These are phyloP conservation scores for Shiraia sp. DNA, from an alignment of 2,329 filamentous ascomycete genomes.

Conservation along the genomic window DNA sequence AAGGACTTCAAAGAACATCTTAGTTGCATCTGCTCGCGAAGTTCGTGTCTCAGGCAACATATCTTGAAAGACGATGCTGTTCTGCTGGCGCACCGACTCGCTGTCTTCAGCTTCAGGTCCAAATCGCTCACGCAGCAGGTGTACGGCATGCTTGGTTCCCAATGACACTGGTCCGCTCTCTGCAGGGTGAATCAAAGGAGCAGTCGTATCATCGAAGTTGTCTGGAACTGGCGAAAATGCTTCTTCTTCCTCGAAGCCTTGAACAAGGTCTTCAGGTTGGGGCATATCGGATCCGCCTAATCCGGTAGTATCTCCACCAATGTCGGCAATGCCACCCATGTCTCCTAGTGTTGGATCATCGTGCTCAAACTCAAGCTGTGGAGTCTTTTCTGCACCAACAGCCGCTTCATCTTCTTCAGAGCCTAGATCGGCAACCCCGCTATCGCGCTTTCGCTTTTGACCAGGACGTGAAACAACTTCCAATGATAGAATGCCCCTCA, in stretches of 20 bases:
- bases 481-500: conserved; percentile 88
- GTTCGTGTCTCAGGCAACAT: conserved; percentile 81
- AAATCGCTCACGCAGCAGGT: conserved; percentile 88
- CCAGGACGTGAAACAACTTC: conserved; percentile 75
- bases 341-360: conserved; percentile 53
- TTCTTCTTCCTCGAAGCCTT: conserved; percentile 40
- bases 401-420: conserved; percentile 64
- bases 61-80: conserved; percentile 84
- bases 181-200: conserved; percentile 74
- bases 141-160: conserved; percentile 93
- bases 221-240: conserved; percentile 48
- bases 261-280: conserved; percentile 31
- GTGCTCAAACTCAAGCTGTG: conserved; percentile 64
- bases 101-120: conserved; percentile 70
- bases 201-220: conserved; percentile 78
- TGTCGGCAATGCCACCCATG: conserved; percentile 46
- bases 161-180: conserved; percentile 86
- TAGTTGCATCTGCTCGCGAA: conserved; percentile 87
- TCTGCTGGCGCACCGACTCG: conserved; percentile 72
- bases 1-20: conserved; percentile 98
- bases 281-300: conserved; percentile 29
- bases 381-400: conserved; percentile 61
- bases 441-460: conserved; percentile 94
- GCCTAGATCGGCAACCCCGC: conserved; percentile 79
- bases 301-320: conserved; percentile 39